Evolutionary conservation across 2,329 filamentous ascomycete species (phyloP).

Genomic region (Dendryphion nanum): DNA sequence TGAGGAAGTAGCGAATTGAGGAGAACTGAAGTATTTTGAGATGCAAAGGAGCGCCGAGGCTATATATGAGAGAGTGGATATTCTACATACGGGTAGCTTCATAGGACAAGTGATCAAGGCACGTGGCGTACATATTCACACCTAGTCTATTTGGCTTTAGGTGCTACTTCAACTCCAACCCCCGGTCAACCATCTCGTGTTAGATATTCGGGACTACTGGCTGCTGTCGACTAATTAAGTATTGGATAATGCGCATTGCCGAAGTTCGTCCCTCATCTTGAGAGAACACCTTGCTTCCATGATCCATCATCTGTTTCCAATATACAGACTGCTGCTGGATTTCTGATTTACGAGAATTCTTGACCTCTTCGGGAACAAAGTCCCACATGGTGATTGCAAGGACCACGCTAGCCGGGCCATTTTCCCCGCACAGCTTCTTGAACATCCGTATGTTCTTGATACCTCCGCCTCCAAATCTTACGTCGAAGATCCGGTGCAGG

Average conservation of each 20-base stretch:
- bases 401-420: slow-evolving; percentile 42
- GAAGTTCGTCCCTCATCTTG: slow-evolving; percentile 9
- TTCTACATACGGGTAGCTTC: no score
- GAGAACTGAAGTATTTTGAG: no score
- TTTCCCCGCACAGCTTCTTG: slow-evolving; percentile 44
- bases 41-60: no score
- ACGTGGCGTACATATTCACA: no score
- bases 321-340: not conserved
- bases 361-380: not conserved
- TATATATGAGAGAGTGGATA: no score
- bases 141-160: no score
- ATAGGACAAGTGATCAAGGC: no score
- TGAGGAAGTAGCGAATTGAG: no score
- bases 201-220: slow-evolving; percentile 12
- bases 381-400: slow-evolving; percentile 47
- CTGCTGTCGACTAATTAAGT: slow-evolving; percentile 7
- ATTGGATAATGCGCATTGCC: slow-evolving; percentile 8
- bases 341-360: not conserved
- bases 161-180: no score
- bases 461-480: slow-evolving; percentile 39
- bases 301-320: slow-evolving; percentile 13
- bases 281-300: slow-evolving; percentile 11
- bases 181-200: slow-evolving; percentile 14
- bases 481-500: slow-evolving; percentile 46
- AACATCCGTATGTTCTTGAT: slow-evolving; percentile 48